Percentiles rank a stretch among this genome's conserved stretches.
These are phyloP conservation scores for Mangifera indica DNA, from an alignment of 345 rosid genomes.

Conservation along the genomic window DNA sequence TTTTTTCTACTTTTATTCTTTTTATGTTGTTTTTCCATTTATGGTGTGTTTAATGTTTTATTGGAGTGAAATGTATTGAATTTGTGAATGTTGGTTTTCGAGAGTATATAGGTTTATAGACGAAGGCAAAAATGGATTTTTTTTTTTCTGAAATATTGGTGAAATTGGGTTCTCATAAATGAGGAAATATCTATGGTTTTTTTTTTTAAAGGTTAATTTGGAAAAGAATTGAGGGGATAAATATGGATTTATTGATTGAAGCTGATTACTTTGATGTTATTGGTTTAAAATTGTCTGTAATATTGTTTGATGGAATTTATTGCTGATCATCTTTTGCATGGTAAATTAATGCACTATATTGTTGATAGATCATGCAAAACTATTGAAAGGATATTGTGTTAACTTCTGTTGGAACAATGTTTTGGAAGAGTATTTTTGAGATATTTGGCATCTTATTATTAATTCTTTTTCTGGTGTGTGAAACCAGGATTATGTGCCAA, in stretches of 20 bases:
- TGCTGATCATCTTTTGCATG: background rate
- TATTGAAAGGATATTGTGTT: background rate
- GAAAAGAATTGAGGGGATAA: background rate
- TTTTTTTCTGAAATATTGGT: slow-evolving; percentile 4
- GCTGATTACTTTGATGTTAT: background rate
- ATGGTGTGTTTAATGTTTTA: background rate
- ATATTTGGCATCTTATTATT: background rate
- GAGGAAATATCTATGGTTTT: background rate
- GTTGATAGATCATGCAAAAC: background rate
- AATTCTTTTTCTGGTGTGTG: slow-evolving; percentile 16
- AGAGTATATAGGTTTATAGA: background rate
- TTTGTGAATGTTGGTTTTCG: background rate
- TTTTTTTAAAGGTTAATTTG: background rate
- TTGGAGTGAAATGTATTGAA: background rate
- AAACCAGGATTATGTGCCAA: slow-evolving; percentile 87
- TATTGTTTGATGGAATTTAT: background rate
- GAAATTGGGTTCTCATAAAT: background rate
- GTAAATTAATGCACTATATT: background rate
- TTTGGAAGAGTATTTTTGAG: background rate
- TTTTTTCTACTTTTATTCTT: background rate
- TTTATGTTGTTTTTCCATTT: background rate
- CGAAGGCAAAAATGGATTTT: background rate
- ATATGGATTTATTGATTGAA: background rate
- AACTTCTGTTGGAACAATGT: background rate
- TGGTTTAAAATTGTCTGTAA: background rate